A percentile compares a stretch with the other conserved stretches of the same genome.
These are phyloP conservation scores for Ceratocystis smalleyi DNA, from an alignment of 2,329 filamentous ascomycete genomes.

Conservation along the genomic window DNA sequence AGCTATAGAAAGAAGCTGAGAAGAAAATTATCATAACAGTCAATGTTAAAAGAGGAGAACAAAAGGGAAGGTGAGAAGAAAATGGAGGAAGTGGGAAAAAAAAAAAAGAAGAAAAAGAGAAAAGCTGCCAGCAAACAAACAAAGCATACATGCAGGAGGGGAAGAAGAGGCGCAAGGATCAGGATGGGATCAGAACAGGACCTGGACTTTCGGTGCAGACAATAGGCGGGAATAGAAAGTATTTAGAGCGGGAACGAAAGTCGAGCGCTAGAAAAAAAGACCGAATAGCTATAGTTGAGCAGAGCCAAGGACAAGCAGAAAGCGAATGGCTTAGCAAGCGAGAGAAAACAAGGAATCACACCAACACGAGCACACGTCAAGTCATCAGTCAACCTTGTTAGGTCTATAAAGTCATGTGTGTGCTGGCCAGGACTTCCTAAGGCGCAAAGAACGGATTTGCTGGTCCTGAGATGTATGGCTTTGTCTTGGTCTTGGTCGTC, in stretches of 20 bases:
- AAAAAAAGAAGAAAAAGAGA: conserved; percentile 3
- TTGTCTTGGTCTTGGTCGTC: no score
- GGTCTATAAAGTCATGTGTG: no score
- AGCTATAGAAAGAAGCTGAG: background rate
- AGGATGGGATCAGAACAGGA: conserved; percentile 1
- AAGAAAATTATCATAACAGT: background rate
- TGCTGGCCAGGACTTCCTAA: no score
- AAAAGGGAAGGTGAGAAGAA: background rate
- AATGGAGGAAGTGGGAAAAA: background rate
- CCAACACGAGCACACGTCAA: no score
- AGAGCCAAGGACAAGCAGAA: no score
- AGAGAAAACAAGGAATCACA: no score
- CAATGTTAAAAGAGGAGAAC: conserved; percentile 9
- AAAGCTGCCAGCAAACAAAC: conserved; percentile 1
- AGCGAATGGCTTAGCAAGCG: no score
- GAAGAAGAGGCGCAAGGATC: conserved; percentile 4
- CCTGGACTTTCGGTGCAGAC: background rate
- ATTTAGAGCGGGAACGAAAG: background rate
- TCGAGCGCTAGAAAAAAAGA: background rate
- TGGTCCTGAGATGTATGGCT: no score
- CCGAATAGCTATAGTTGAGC: background rate
- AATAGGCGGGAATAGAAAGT: background rate
- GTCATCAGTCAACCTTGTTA: no score
- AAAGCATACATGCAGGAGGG: background rate
- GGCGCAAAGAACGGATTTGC: no score